phyloP scores from a whole-genome alignment of 2,329 filamentous ascomycete species.

The Xylariales sp. region DNA sequence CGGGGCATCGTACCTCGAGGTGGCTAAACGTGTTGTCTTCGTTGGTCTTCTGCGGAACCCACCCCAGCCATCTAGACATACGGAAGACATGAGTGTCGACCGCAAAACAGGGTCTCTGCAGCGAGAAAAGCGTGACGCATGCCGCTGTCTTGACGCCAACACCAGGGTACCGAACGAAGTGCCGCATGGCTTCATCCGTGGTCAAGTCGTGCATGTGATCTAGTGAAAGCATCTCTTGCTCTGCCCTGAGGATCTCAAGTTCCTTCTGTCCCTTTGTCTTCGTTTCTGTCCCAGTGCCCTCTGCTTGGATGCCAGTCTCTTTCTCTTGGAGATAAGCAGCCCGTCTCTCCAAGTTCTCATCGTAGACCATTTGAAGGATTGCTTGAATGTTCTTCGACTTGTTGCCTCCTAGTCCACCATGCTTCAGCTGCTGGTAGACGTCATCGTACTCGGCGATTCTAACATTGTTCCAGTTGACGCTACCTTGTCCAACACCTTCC shows the following conservation, averaged over 20 bases:
- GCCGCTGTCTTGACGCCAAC: conserved; percentile 55
- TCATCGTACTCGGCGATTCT: conserved; percentile 52
- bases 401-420: conserved; percentile 63
- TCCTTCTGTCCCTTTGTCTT: conserved; percentile 45
- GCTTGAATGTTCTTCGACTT: conserved; percentile 71
- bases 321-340: conserved; percentile 42
- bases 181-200: conserved; percentile 43
- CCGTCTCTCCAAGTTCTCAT: conserved; percentile 52
- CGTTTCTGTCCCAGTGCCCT: conserved; percentile 35
- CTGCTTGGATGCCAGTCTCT: conserved; percentile 33
- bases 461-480: conserved; percentile 71
- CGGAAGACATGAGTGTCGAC: conserved; percentile 55
- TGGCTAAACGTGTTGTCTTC: conserved; percentile 47
- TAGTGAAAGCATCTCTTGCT: conserved; percentile 54
- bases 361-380: conserved; percentile 67
- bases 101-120: conserved; percentile 49
- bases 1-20: conserved; percentile 46
- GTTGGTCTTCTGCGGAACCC: conserved; percentile 46
- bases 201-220: conserved; percentile 44
- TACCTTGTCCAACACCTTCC: conserved; percentile 62
- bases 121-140: conserved; percentile 53
- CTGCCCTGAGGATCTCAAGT: conserved; percentile 50
- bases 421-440: conserved; percentile 64
- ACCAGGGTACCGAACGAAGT: conserved; percentile 45
- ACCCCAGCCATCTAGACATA: conserved; percentile 47